Conservation (phyloP, 805 yeast species). For the Candida jianshihensis region DNA sequence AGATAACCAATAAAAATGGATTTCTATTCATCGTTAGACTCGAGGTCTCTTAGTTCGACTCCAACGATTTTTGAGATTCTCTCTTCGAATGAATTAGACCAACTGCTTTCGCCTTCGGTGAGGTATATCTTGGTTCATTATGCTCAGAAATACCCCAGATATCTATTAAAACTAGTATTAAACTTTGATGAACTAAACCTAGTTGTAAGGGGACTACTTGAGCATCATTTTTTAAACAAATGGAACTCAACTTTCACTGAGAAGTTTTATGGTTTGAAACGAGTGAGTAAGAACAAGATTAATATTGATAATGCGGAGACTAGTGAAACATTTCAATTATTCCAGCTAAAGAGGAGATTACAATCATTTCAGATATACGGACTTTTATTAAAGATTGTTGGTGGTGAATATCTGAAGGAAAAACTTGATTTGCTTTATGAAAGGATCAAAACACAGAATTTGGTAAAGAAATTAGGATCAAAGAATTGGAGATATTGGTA, state of each 20-base stretch:
- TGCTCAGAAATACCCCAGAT: slow-evolving; percentile 70
- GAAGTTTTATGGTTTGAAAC: slow-evolving; percentile 83
- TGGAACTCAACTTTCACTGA: slow-evolving; percentile 90
- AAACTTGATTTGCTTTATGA: slow-evolving; percentile 64
- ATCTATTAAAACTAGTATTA: slow-evolving; percentile 53
- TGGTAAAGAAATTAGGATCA: slow-evolving; percentile 39
- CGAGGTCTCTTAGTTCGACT: slow-evolving; percentile 63
- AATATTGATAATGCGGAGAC: slow-evolving; percentile 24
- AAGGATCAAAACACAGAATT: slow-evolving; percentile 48
- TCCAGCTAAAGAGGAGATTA: slow-evolving; percentile 48
- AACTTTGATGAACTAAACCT: slow-evolving; percentile 73
- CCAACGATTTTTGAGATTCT: slow-evolving; percentile 89
- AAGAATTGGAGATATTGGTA: slow-evolving; percentile 32
- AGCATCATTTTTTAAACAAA: slow-evolving; percentile 56
- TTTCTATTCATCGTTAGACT: slow-evolving; percentile 72
- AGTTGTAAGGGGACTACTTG: slow-evolving; percentile 53
- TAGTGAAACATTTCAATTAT: slow-evolving; percentile 25
- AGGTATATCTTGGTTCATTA: slow-evolving; percentile 76
- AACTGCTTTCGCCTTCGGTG: slow-evolving; percentile 73
- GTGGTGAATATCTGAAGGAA: slow-evolving; percentile 61
- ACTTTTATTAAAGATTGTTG: slow-evolving; percentile 53
- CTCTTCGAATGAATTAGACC: slow-evolving; percentile 73
- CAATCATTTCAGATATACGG: slow-evolving; percentile 44
- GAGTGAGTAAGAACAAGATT: slow-evolving; percentile 31
- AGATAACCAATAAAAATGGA: too few relatives aligned